Evolutionary conservation across 495 filamentous ascomycete genomes (phyloP), one percentile per base, ranked within the genome.

Genomic region (Penicillium psychrofluorescens): DNA sequence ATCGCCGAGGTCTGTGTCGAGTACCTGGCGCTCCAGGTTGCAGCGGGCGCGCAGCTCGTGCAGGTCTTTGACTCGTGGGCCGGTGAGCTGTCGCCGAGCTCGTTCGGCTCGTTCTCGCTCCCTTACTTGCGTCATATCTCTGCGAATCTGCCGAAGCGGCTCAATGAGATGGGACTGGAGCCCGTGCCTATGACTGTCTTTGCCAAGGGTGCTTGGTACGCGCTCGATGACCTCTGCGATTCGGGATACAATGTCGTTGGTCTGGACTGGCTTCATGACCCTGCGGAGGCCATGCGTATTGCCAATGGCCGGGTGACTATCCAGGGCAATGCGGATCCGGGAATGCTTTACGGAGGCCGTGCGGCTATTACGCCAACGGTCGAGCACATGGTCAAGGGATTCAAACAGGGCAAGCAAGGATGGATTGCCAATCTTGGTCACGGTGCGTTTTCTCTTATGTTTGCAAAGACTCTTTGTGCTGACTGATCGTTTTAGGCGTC

Each of bases 1-100:
- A 94, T 96, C 49, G 76, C 94, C 11, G 85, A 89, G 53, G 69
- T 96, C 32, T 96, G 91, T 56, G 86, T 96, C 1, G 90, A 97
- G 53, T 91, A 95, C 66, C 74, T 98, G 30, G 92, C 90, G 0
- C 72, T 86, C 34, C 92, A 98, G 61, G 90, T 97, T 41, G 76
- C 83, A 41, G 94, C 92, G 12, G 92, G 92, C 30, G 92, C 92
- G 38, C 68, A 94, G 79, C 73, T 97, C 54, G 68, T 98, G 16
- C 94, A 97, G 66, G 88, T 98, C n/a, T 98, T 98, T 59, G 92
- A 98, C 61, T 96, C 91, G 5, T 98, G 91, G 90, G 92, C 94
- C 5, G 90, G 86, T 2, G 92, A 97, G 67, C 76, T 98, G 29
- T 88, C 86, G 4, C 90, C 92, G 1, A 64, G 75, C 3, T 78